Conservation (phyloP, 192 early-diverging fungal genomes). For the Coemansia sp. region DNA sequence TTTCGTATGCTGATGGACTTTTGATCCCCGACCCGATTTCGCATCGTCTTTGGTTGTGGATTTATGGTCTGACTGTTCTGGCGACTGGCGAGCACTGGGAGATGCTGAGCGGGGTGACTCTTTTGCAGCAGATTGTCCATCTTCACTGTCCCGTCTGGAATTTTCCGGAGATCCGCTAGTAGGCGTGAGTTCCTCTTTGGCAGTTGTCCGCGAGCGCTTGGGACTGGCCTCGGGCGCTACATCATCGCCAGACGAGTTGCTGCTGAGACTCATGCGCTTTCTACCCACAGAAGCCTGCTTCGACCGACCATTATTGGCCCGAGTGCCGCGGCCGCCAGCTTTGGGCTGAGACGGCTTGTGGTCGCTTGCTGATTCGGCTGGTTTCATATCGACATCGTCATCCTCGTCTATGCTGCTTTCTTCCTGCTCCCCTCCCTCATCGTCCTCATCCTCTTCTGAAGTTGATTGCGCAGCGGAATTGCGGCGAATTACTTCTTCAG, state of each 20-base stretch:
- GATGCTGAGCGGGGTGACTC: conserved; percentile 45
- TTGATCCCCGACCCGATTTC: conserved; percentile 25
- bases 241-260: conserved; percentile 44
- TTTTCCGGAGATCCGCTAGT: conserved; percentile 22
- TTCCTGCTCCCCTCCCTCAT: conserved; percentile 55
- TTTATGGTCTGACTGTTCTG: conserved; percentile 11
- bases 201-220: conserved; percentile 48
- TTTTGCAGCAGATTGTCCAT: conserved; percentile 26
- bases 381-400: conserved; percentile 47
- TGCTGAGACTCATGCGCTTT: conserved; percentile 42
- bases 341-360: conserved; percentile 8
- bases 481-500: conserved; percentile 46
- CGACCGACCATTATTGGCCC: conserved; percentile 24
- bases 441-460: conserved; percentile 55
- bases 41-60: conserved; percentile 23
- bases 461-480: conserved; percentile 25
- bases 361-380: conserved; percentile 23
- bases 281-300: conserved; percentile 16
- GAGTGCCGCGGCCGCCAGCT: conserved; percentile 3
- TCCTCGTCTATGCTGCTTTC: conserved; percentile 56
- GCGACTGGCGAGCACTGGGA: conserved; percentile 24
- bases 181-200: conserved; percentile 4
- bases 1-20: conserved; percentile 31
- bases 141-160: conserved; percentile 29
- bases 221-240: conserved; percentile 25